Evolutionary conservation across 768 basidiomycete genomes (phyloP).

Genomic region (Pleurotus sapidus): DNA sequence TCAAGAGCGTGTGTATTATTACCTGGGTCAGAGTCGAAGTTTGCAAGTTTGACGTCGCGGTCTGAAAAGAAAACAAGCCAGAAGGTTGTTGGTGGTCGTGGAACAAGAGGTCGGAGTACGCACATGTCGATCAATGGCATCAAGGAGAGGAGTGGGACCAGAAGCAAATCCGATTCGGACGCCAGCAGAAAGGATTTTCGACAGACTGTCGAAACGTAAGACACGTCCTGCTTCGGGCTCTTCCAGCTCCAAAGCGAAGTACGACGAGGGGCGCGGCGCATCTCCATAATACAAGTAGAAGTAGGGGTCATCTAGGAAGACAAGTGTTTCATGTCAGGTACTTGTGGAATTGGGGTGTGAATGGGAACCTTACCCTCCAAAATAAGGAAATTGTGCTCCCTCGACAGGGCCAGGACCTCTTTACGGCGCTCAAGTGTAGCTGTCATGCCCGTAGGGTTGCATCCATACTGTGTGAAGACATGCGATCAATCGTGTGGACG

Average conservation of each 20-base stretch:
- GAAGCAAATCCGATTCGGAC: constrained; percentile 81
- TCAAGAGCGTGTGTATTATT: constrained; percentile 54
- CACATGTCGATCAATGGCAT: constrained; percentile 71
- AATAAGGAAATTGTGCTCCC: constrained; percentile 75
- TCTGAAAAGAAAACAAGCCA: constrained; percentile 37
- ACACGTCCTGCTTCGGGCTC: constrained; percentile 73
- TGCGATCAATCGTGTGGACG: background rate
- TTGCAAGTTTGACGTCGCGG: constrained; percentile 66
- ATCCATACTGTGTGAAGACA: constrained; percentile 56
- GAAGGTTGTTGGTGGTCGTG: background rate
- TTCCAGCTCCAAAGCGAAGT: constrained; percentile 76
- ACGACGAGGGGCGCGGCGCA: constrained; percentile 63
- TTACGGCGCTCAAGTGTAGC: constrained; percentile 65
- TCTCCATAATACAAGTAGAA: constrained; percentile 75
- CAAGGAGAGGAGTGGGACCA: constrained; percentile 65
- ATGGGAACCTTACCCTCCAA: constrained; percentile 63
- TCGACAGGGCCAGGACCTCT: constrained; percentile 69
- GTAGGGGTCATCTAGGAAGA: constrained; percentile 72
- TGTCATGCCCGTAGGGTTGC: constrained; percentile 85
- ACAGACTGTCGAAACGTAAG: constrained; percentile 85
- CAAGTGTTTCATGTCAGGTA: background rate
- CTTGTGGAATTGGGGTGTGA: background rate
- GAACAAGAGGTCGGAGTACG: constrained; percentile 20
- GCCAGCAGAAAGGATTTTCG: constrained; percentile 77
- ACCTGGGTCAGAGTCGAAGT: constrained; percentile 62